Evolutionary conservation across 495 filamentous ascomycete genomes (phyloP).

Genomic region (Xylaria scruposa): DNA sequence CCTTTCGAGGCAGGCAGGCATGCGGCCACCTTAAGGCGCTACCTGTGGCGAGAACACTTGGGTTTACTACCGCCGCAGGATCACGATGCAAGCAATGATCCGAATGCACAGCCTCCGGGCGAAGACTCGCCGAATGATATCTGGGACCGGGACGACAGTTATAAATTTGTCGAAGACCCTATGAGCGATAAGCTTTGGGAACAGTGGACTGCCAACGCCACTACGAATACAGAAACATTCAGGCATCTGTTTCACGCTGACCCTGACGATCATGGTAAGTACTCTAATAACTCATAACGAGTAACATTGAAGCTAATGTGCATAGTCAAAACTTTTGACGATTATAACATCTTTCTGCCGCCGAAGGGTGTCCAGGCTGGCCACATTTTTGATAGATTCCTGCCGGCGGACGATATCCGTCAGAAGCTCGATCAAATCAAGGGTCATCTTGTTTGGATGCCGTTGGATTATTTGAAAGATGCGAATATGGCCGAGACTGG

Average conservation of each 20-base stretch:
- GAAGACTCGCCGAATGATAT: constrained; percentile 72
- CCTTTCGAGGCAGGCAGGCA: constrained; percentile 76
- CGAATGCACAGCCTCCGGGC: constrained; percentile 83
- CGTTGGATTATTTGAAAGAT: constrained; percentile 81
- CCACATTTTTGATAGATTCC: constrained; percentile 81
- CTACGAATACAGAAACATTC: constrained; percentile 82
- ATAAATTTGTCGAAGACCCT: constrained; percentile 83
- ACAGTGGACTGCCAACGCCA: constrained; percentile 78
- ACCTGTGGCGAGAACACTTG: constrained; percentile 92
- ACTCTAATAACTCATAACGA: background rate
- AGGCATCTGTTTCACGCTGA: constrained; percentile 90
- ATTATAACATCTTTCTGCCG: constrained; percentile 82
- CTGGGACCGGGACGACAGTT: constrained; percentile 65
- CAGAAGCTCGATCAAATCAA: constrained; percentile 77
- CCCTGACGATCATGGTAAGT: constrained; percentile 80
- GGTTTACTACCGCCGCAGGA: constrained; percentile 79
- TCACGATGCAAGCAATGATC: constrained; percentile 71
- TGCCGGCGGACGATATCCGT: constrained; percentile 71
- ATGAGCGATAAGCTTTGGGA: constrained; percentile 82
- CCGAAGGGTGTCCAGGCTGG: constrained; percentile 74
- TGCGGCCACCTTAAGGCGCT: constrained; percentile 80
- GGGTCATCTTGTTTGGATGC: constrained; percentile 97
- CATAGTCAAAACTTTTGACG: constrained; percentile 80
- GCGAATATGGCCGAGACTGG: constrained; percentile 92
- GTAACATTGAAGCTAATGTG: background rate